Evolutionary conservation across 176 grass and related monocot species (phyloP).

Genomic region (sorghum (Sorghum bicolor)): Sorghum_bicolor_NCBIv3 NC_012878.2:53488501-53489000

Average conservation of each 20-base stretch:
- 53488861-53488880: conserved; percentile 87
- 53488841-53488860: conserved; percentile 60
- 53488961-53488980: not conserved
- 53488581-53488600: not conserved
- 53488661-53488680: not conserved
- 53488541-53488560: not conserved
- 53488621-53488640: no score
- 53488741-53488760: not conserved
- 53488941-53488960: not conserved
- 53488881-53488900: conserved; percentile 82
- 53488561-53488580: not conserved
- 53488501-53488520: conserved; percentile 12
- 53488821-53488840: conserved; percentile 71
- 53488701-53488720: not conserved
- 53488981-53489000: not conserved
- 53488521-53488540: not conserved
- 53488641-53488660: not conserved
- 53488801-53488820: conserved; percentile 57
- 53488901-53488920: conserved; percentile 33
- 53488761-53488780: not conserved
- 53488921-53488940: not conserved
- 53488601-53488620: no score
- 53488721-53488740: not conserved
- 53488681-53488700: not conserved
- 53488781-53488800: no score